Percentiles rank a stretch among this genome's conserved stretches.
phyloP scores from a whole-genome alignment of 1,284 basidiomycete species.

The Laetiporus sulphureus region DNA sequence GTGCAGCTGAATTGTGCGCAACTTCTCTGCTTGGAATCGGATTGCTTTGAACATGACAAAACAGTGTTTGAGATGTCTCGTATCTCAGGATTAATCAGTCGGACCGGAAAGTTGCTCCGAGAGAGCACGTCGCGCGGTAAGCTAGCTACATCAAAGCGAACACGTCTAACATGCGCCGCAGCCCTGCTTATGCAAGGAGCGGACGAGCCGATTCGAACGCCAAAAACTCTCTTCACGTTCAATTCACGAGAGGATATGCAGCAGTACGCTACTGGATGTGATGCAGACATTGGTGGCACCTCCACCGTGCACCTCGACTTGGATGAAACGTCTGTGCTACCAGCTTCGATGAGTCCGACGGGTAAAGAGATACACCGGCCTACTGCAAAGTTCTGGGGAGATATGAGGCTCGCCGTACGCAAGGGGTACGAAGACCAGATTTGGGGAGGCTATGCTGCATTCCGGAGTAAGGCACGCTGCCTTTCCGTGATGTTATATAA shows the following conservation, averaged over 20 bases:
- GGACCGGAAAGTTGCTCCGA: no score
- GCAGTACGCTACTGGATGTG: conserved; percentile 71
- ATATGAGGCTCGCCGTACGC: conserved; percentile 62
- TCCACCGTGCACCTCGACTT: conserved; percentile 67
- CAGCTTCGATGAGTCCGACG: conserved; percentile 30
- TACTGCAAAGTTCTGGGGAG: conserved; percentile 68
- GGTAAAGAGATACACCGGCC: conserved; percentile 19
- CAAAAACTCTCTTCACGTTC: conserved; percentile 59
- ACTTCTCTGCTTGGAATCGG: no score
- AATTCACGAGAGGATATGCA: conserved; percentile 50
- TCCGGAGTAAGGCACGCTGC: conserved; percentile 65
- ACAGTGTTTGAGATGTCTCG: no score
- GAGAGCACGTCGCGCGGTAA: no score
- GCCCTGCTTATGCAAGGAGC: conserved; percentile 71
- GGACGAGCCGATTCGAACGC: conserved; percentile 46
- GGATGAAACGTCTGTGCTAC: conserved; percentile 33
- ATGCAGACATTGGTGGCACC: conserved; percentile 82
- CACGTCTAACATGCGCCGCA: conserved; percentile 26
- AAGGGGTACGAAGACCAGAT: conserved; percentile 54
- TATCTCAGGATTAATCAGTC: no score
- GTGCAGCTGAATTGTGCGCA: no score
- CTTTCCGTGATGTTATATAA: conserved; percentile 1
- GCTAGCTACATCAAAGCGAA: no score
- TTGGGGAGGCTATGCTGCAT: conserved; percentile 77
- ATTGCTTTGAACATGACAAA: no score